Conservation (phyloP, 768 basidiomycete genomes). For the Tylopilus subfusipes region DNA sequence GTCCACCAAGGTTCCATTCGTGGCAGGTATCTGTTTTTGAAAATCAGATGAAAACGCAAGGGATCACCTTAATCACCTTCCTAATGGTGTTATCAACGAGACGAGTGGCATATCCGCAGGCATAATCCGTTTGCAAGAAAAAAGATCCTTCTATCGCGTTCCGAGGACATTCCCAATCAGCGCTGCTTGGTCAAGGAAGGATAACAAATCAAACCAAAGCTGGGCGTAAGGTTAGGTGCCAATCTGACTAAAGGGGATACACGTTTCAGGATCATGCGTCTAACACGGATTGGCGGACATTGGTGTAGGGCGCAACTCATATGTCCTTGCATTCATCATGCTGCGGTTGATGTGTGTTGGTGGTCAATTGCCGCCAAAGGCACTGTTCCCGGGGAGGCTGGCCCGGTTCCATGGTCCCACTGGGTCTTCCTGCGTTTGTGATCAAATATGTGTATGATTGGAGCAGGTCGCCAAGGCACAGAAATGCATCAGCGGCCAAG, state of each 20-base stretch:
- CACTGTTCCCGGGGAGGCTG: neutral
- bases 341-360: constrained; percentile 2
- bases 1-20: constrained; percentile 9
- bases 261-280: constrained; percentile 17
- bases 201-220: constrained; percentile 1
- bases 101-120: constrained; percentile 10
- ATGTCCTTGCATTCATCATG: neutral
- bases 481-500: constrained; percentile 9
- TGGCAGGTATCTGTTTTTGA: constrained; percentile 13
- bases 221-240: neutral
- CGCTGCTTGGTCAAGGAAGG: neutral
- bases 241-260: constrained; percentile 11
- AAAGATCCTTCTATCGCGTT: constrained; percentile 7
- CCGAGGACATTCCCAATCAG: constrained; percentile 15
- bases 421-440: neutral
- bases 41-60: constrained; percentile 15
- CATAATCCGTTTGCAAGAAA: constrained; percentile 1
- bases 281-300: constrained; percentile 1
- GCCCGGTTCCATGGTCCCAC: neutral
- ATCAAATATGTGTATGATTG: constrained; percentile 8
- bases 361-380: neutral
- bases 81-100: constrained; percentile 19
- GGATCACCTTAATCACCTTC: constrained; percentile 14
- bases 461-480: constrained; percentile 10
- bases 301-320: constrained; percentile 14